These are phyloP conservation scores for Aspergillus pseudonomiae DNA, from an alignment of 2,329 filamentous ascomycete species.

Conservation along the genomic window DNA sequence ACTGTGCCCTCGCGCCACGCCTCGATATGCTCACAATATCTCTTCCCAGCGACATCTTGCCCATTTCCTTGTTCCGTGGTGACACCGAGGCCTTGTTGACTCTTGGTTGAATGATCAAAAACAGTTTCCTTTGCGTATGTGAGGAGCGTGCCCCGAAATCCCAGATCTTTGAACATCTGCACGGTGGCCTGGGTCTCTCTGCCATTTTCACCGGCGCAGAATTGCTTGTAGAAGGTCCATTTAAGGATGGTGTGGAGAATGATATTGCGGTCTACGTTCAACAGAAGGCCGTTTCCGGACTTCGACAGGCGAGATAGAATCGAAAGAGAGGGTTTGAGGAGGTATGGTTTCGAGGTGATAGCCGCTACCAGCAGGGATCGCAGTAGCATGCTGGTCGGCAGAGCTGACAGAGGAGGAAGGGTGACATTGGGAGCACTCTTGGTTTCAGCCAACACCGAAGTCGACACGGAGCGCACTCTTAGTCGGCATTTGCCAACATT, in stretches of 20 bases:
- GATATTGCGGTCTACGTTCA: conserved; percentile 76
- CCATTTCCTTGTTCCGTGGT: not conserved
- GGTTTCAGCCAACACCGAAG: conserved; percentile 18
- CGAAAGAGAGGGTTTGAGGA: conserved; percentile 70
- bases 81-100: conserved; percentile 21
- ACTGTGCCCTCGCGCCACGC: conserved; percentile 75
- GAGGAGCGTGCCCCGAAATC: conserved; percentile 81
- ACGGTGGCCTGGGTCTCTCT: conserved; percentile 69
- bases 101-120: conserved; percentile 45
- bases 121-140: conserved; percentile 84
- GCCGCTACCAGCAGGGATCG: conserved; percentile 50
- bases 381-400: conserved; percentile 42
- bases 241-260: conserved; percentile 72
- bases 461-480: conserved; percentile 22
- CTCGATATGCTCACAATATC: conserved; percentile 37
- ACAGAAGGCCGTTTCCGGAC: conserved; percentile 51
- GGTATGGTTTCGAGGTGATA: conserved; percentile 53
- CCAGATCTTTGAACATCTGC: conserved; percentile 67
- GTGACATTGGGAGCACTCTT: conserved; percentile 7
- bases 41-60: not conserved
- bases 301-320: conserved; percentile 69
- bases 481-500: not conserved
- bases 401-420: conserved; percentile 27
- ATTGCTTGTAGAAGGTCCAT: conserved; percentile 73
- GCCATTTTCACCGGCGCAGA: conserved; percentile 79